phyloP scores from a whole-genome alignment of 202 grass and related monocot species.

The Brachypodium distachyon region DNA sequence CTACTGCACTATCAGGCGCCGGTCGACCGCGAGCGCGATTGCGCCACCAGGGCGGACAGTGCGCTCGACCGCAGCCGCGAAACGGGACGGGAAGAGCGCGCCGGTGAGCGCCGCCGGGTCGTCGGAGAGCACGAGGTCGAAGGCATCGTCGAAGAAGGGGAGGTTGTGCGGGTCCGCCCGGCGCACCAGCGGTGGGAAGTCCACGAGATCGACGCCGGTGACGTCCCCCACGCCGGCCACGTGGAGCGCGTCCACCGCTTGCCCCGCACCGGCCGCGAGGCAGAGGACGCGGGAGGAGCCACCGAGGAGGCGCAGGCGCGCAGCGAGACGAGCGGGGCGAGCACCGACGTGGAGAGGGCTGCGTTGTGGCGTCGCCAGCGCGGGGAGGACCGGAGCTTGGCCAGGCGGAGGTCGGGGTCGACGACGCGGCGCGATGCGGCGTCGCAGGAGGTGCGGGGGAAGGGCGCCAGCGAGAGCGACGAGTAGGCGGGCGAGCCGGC shows the following conservation, averaged over 20 bases:
- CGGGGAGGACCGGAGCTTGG: constrained; percentile 47
- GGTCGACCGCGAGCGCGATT: constrained; percentile 37
- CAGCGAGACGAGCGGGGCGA: constrained; percentile 37
- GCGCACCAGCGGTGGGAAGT: constrained; percentile 60
- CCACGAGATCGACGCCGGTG: constrained; percentile 67
- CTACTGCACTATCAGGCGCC: background rate
- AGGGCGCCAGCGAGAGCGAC: constrained; percentile 22
- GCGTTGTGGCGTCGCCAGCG: constrained; percentile 28
- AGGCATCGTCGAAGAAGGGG: constrained; percentile 64
- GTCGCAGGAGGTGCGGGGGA: constrained; percentile 76
- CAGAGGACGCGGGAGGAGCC: constrained; percentile 60
- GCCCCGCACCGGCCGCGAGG: constrained; percentile 49
- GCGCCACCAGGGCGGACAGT: constrained; percentile 45
- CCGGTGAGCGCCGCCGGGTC: constrained; percentile 34
- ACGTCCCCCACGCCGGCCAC: constrained; percentile 54
- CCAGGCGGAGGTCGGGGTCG: constrained; percentile 40
- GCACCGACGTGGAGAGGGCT: constrained; percentile 10
- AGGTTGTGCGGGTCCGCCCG: constrained; percentile 65
- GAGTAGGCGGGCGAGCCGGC: background rate
- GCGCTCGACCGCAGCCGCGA: constrained; percentile 60
- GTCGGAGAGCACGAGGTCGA: constrained; percentile 53
- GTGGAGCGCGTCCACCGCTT: constrained; percentile 50
- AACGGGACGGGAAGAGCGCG: constrained; percentile 56
- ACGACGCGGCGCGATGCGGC: constrained; percentile 55
- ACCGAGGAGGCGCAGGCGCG: constrained; percentile 24